These are phyloP conservation scores for Hansenula anomala DNA, from an alignment of 1,139 yeast species.

Conservation along the genomic window DNA sequence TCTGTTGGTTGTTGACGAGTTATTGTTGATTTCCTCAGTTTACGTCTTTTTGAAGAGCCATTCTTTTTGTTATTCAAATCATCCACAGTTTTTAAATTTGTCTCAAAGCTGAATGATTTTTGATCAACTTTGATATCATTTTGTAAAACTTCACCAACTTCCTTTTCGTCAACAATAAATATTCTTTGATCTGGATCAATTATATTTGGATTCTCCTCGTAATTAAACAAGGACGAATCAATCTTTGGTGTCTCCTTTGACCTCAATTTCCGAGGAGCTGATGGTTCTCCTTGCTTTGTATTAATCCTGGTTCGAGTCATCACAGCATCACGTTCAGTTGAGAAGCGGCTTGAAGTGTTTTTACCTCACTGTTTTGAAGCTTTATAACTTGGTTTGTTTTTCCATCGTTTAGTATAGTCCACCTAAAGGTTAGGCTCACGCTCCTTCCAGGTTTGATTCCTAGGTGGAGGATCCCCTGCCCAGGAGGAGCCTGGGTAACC, in stretches of 20 bases:
- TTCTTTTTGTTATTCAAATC: not conserved
- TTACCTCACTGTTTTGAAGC: too few species aligned
- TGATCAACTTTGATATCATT: slow-evolving; percentile 6
- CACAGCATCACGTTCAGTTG: not conserved
- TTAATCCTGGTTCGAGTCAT: not conserved
- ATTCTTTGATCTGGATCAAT: slow-evolving; percentile 12
- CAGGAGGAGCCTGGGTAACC: too few species aligned
- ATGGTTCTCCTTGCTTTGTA: not conserved
- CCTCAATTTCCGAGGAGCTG: slow-evolving; percentile 11
- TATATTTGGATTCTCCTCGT: slow-evolving; percentile 15
- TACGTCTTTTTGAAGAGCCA: slow-evolving; percentile 1
- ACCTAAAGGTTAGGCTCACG: too few species aligned
- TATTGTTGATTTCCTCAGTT: slow-evolving; percentile 9
- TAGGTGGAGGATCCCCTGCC: too few species aligned
- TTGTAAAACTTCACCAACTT: slow-evolving; percentile 1
- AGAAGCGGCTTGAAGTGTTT: too few species aligned
- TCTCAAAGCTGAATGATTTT: slow-evolving; percentile 1
- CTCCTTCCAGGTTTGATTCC: too few species aligned
- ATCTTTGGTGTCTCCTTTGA: slow-evolving; percentile 14
- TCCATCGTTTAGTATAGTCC: too few species aligned
- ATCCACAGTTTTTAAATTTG: slow-evolving; percentile 6
- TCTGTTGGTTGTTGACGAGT: slow-evolving; percentile 25
- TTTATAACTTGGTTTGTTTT: too few species aligned
- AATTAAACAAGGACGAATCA: slow-evolving; percentile 20
- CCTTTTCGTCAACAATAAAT: slow-evolving; percentile 4